phyloP scores from a whole-genome alignment of 208 protist genomes.

The Trypanosoma brucei region DNA sequence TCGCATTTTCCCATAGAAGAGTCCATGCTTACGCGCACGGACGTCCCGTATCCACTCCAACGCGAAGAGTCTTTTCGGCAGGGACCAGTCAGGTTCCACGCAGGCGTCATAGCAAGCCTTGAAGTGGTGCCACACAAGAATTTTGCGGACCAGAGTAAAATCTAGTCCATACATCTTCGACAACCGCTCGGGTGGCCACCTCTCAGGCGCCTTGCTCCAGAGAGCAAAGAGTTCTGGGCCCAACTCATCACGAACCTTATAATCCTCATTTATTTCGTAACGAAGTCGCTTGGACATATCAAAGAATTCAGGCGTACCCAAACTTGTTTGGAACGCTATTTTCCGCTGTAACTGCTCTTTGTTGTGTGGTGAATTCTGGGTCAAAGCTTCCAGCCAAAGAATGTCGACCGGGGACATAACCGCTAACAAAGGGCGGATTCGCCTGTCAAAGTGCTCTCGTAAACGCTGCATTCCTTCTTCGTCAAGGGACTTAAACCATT shows the following conservation, averaged over 20 bases:
- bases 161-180: slow-evolving; percentile 93
- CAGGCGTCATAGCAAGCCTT: slow-evolving; percentile 93
- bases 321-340: slow-evolving; percentile 87
- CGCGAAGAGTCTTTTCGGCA: slow-evolving; percentile 91
- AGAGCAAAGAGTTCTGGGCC: slow-evolving; percentile 91
- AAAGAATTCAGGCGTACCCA: slow-evolving; percentile 92
- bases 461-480: slow-evolving; percentile 89
- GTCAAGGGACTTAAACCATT: slow-evolving; percentile 92
- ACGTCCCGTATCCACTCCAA: slow-evolving; percentile 92
- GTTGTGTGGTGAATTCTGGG: slow-evolving; percentile 85
- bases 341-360: slow-evolving; percentile 84
- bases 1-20: slow-evolving; percentile 91
- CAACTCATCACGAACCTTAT: slow-evolving; percentile 92
- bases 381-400: slow-evolving; percentile 88
- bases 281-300: slow-evolving; percentile 89
- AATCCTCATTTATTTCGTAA: slow-evolving; percentile 93
- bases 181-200: slow-evolving; percentile 91
- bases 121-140: slow-evolving; percentile 92
- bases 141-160: slow-evolving; percentile 89
- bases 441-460: slow-evolving; percentile 90
- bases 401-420: slow-evolving; percentile 91
- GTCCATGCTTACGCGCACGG: slow-evolving; percentile 80
- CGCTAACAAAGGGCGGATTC: slow-evolving; percentile 87
- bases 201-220: slow-evolving; percentile 91
- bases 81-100: slow-evolving; percentile 90